Percentiles rank a stretch among this genome's conserved stretches.
Evolutionary conservation across 2,329 filamentous ascomycete genomes (phyloP).

Genomic region (Thielaviopsis ethacetica): DNA sequence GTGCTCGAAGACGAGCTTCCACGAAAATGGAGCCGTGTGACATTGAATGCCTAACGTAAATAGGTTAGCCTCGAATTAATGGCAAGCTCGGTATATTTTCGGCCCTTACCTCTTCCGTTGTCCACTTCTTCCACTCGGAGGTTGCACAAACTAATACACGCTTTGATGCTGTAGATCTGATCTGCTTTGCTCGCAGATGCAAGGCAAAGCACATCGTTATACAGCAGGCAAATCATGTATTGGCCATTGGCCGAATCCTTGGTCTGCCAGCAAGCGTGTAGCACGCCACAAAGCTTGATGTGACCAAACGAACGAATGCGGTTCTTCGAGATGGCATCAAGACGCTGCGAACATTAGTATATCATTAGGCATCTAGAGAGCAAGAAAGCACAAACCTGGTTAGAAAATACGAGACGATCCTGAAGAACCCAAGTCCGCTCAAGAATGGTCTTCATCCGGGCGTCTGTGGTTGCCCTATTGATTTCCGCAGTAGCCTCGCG

Average conservation of each 20-base stretch:
- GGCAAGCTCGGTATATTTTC: neutral
- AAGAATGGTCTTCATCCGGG: constrained; percentile 49
- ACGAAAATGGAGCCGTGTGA: constrained; percentile 70
- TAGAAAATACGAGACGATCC: constrained; percentile 59
- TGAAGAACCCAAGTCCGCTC: constrained; percentile 76
- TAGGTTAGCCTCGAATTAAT: constrained; percentile 12
- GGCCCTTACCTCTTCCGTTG: constrained; percentile 50
- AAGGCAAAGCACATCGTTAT: constrained; percentile 62
- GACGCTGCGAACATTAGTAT: constrained; percentile 21
- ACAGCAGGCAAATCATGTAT: constrained; percentile 78
- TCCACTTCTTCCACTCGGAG: constrained; percentile 54
- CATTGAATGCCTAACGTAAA: constrained; percentile 57
- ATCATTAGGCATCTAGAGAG: neutral
- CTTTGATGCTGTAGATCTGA: constrained; percentile 55
- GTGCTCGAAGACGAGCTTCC: constrained; percentile 78
- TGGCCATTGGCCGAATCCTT: constrained; percentile 50
- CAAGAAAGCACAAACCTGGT: constrained; percentile 37
- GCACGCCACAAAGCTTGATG: constrained; percentile 62
- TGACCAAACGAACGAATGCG: constrained; percentile 69
- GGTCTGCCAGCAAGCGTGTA: constrained; percentile 71
- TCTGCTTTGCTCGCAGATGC: constrained; percentile 50
- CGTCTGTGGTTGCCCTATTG: constrained; percentile 70
- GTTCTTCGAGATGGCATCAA: constrained; percentile 38
- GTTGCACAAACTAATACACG: constrained; percentile 52
- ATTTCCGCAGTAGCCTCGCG: constrained; percentile 63